Conservation (phyloP, 2,329 filamentous ascomycete genomes). For the Drechmeria coniospora region DNA sequence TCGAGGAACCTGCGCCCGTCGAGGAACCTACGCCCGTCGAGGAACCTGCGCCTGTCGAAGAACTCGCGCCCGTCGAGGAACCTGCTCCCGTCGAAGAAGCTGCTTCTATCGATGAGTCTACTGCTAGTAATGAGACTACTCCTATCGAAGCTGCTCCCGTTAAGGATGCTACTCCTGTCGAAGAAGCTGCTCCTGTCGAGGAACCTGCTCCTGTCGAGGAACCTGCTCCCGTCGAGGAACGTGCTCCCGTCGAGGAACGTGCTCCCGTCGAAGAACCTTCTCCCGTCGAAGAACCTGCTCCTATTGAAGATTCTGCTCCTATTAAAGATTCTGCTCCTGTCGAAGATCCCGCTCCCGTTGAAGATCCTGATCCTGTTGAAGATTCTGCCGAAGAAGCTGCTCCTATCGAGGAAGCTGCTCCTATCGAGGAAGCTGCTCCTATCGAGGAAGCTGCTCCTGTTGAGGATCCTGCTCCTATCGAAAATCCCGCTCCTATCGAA, state of each 20-base stretch:
- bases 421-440: background rate
- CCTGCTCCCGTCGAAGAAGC: too few relatives aligned
- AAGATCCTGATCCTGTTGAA: too few relatives aligned
- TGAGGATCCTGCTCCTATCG: background rate
- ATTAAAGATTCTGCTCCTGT: background rate
- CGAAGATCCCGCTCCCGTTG: background rate
- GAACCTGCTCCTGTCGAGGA: background rate
- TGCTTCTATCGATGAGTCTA: too few relatives aligned
- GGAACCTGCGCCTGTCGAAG: too few relatives aligned
- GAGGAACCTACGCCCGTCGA: too few relatives aligned
- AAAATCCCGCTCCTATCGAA: background rate
- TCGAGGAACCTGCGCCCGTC: too few relatives aligned
- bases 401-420: too few relatives aligned
- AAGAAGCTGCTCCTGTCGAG: constrained; percentile 2
- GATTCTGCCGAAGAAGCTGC: too few relatives aligned
- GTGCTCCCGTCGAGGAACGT: background rate
- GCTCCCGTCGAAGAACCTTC: background rate
- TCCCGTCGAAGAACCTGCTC: background rate
- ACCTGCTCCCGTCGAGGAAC: background rate
- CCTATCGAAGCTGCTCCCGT: too few relatives aligned
- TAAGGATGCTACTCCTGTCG: background rate
- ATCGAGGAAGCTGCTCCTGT: constrained; percentile 2
- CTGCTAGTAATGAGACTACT: too few relatives aligned
- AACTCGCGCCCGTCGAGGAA: too few relatives aligned
- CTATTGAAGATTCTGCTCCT: background rate